phyloP scores from a whole-genome alignment of 305 asterid genomes.

The Fraxinus greggii region DNA sequence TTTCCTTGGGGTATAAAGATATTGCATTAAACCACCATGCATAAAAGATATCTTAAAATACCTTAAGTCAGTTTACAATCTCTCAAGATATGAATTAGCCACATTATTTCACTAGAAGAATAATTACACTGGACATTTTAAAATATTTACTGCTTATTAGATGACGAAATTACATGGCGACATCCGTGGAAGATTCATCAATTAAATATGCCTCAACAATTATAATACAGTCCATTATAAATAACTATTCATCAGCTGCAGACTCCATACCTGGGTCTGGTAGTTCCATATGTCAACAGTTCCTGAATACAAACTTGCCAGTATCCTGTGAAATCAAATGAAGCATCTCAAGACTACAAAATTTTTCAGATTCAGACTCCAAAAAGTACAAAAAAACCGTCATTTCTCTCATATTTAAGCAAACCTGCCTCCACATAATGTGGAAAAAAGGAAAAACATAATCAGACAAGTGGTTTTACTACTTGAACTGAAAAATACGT shows the following conservation, averaged over 20 bases:
- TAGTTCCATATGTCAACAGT: constrained; percentile 69
- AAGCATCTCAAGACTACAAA: constrained; percentile 23
- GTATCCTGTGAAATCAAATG: constrained; percentile 45
- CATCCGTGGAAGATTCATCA: constrained; percentile 5
- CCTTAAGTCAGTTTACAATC: not conserved
- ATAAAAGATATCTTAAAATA: constrained; percentile 7
- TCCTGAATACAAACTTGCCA: constrained; percentile 76
- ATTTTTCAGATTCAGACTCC: not conserved
- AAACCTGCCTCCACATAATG: constrained; percentile 4
- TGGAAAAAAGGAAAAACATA: constrained; percentile 6
- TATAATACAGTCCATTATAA: not conserved
- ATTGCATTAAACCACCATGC: not conserved
- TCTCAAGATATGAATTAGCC: not conserved
- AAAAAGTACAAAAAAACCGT: not conserved
- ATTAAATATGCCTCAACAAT: not conserved
- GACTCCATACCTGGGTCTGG: constrained; percentile 62
- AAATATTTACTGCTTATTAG: not conserved
- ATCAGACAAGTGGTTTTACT: not conserved
- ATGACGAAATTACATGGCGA: not conserved
- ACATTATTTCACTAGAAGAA: constrained; percentile 14
- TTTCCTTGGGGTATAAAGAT: too few species aligned
- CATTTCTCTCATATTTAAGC: constrained; percentile 12
- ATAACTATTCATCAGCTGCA: constrained; percentile 14
- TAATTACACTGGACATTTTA: not conserved
- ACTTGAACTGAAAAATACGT: not conserved